Conservation (phyloP, 257 asterid genomes). For the Solanum peruvianum region DNA sequence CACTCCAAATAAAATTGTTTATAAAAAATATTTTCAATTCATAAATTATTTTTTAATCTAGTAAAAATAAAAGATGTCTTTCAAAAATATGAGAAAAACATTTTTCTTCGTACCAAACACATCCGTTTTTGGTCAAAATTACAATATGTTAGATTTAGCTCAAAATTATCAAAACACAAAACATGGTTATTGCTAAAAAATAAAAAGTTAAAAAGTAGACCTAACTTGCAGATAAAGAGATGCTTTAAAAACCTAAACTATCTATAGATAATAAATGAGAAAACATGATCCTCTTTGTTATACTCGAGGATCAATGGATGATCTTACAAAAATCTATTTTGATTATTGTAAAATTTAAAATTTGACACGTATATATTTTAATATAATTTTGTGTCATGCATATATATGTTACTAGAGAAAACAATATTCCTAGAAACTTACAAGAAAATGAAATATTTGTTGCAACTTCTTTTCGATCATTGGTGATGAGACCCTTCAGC, state of each 20-base stretch:
- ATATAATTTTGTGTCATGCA: no score
- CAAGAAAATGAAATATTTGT: neutral
- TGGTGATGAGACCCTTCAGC: neutral
- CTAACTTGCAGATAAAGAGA: neutral
- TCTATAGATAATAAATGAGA: neutral
- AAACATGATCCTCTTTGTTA: neutral
- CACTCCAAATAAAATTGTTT: no score
- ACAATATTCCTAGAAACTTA: neutral
- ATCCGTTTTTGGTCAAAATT: neutral
- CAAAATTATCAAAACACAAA: neutral
- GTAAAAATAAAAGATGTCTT: no score
- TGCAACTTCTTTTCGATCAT: neutral
- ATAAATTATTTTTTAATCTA: no score
- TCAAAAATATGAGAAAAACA: no score
- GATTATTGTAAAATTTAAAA: neutral
- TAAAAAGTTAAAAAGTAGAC: neutral
- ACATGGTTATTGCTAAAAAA: neutral
- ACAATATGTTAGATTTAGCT: neutral
- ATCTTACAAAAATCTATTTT: neutral
- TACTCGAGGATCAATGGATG: neutral
- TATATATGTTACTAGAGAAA: neutral
- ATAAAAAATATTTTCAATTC: no score
- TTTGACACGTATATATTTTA: neutral
- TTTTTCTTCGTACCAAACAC: no score
- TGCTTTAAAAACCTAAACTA: neutral